Evolutionary conservation across 2,329 filamentous ascomycete genomes (phyloP).

Genomic region (Drechmeria coniospora): DNA sequence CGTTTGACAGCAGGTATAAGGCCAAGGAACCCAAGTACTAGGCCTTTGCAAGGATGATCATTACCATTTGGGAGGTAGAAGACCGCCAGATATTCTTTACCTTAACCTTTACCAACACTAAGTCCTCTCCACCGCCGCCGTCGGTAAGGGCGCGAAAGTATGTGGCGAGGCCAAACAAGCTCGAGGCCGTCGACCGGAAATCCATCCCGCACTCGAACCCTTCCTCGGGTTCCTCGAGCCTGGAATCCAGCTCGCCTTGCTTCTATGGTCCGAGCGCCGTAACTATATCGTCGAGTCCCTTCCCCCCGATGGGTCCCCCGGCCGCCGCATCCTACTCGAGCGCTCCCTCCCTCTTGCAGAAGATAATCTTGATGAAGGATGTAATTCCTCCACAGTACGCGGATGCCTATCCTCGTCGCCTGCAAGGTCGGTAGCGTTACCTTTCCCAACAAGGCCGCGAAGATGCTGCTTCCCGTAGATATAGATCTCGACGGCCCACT

Average conservation of each 20-base stretch:
- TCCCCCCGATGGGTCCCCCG: conserved; percentile 53
- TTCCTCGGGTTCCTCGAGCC: conserved; percentile 31
- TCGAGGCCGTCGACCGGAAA: conserved; percentile 31
- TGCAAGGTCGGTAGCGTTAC: conserved; percentile 66
- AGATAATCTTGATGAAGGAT: conserved; percentile 61
- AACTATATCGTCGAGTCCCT: conserved; percentile 40
- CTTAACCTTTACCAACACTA: conserved; percentile 54
- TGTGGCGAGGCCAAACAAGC: conserved; percentile 21
- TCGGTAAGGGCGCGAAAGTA: conserved; percentile 20
- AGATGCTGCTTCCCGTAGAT: conserved; percentile 29
- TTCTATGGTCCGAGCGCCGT: conserved; percentile 36
- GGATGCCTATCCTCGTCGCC: conserved; percentile 62
- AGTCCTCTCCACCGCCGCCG: conserved; percentile 19
- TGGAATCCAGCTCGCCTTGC: conserved; percentile 30
- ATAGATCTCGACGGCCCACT: conserved; percentile 23
- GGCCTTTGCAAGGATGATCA: conserved; percentile 57
- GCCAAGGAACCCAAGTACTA: conserved; percentile 22
- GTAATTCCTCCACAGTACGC: conserved; percentile 60
- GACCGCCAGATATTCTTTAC: conserved; percentile 56
- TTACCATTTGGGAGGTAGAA: conserved; percentile 55
- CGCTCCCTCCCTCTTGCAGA: conserved; percentile 53
- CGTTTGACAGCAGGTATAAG: conserved; percentile 17
- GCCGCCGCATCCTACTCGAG: conserved; percentile 34
- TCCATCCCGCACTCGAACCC: conserved; percentile 28
- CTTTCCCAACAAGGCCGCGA: conserved; percentile 54